A percentile compares a stretch with the other conserved stretches of the same genome.
These are phyloP conservation scores for Ogataea pilisensis DNA, from an alignment of 805 yeast genomes.

Conservation along the genomic window DNA sequence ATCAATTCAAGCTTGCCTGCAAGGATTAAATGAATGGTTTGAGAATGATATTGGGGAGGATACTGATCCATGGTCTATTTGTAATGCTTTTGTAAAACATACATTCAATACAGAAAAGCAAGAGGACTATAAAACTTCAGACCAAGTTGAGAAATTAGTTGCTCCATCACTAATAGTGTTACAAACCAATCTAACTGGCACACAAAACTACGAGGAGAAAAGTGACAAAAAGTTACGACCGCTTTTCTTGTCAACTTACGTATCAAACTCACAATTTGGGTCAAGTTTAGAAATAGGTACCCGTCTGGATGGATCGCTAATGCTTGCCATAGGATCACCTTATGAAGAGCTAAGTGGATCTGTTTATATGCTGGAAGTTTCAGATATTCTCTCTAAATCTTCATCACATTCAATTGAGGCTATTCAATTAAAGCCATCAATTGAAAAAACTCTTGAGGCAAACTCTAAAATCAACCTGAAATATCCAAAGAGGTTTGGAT, in stretches of 20 bases:
- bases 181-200: no score
- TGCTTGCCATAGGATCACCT: slow-evolving; percentile 50
- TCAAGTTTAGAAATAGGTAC: slow-evolving; percentile 38
- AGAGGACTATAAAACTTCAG: no score
- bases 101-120: background rate
- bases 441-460: slow-evolving; percentile 3
- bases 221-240: slow-evolving; percentile 2
- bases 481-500: slow-evolving; percentile 41
- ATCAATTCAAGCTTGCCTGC: slow-evolving; percentile 37
- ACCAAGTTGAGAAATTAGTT: no score
- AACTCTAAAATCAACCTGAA: slow-evolving; percentile 4
- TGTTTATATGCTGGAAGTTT: slow-evolving; percentile 40
- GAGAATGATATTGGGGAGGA: slow-evolving; percentile 14
- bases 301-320: slow-evolving; percentile 32
- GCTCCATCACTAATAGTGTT: no score
- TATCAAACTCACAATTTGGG: slow-evolving; percentile 43
- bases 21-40: slow-evolving; percentile 40
- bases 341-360: slow-evolving; percentile 41
- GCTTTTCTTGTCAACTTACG: slow-evolving; percentile 11
- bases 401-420: background rate
- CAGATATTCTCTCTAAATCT: slow-evolving; percentile 20
- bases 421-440: background rate
- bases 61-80: slow-evolving; percentile 32
- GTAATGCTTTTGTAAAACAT: slow-evolving; percentile 23
- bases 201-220: background rate